Evolutionary conservation across 352 stramenopile species (phyloP), one percentile per base, ranked within the genome.

Genomic region (Aphanomyces stellatus): DNA sequence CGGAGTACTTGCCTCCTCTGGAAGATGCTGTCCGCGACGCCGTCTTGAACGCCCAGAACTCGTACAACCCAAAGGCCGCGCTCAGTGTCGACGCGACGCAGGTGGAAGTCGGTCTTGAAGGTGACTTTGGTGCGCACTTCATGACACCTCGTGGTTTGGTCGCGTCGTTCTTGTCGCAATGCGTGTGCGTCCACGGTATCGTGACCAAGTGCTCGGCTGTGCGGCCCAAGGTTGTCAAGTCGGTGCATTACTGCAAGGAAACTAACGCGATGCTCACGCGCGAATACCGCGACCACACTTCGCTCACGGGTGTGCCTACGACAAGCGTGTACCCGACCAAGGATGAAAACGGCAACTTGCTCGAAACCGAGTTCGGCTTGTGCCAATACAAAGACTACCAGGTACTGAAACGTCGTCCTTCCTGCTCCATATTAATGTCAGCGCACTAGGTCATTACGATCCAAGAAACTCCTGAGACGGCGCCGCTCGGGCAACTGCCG

Each of bases 301-400:
- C 96, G 40, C 85, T 98, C 19, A 86, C 95, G 49, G 91, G 79
- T 63, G 92, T 74, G 75, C 96, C 77, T 37, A 97, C 74, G 46
- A 90, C 78, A 5, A 91, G 77, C 51, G 86, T 97, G 0, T 98
- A 98, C 74, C 96, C 96, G 24, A 98, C 93, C 3, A 95, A 97
- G 67, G 96, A 99, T 75, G 90, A 96, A 55, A 89, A 99, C 34
- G 95, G 96, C 27, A 98, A 99, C 73, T 74, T 88, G 7, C 75
- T 99, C 22, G 96, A 99, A 76, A 99, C 96, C 0, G 98, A 99
- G 74, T 99, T 98, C 70, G 98, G 97, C 0, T 84, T 99, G 0
- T 98, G 85, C 30, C 81, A 93, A 67, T 99, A 98, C 84, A 99
- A 99, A 72, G 97, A 99, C 73, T 96, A 99, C 74, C 97, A 99